phyloP scores from a whole-genome alignment of 768 basidiomycete species.

The Hypsizygus marmoreus region DNA sequence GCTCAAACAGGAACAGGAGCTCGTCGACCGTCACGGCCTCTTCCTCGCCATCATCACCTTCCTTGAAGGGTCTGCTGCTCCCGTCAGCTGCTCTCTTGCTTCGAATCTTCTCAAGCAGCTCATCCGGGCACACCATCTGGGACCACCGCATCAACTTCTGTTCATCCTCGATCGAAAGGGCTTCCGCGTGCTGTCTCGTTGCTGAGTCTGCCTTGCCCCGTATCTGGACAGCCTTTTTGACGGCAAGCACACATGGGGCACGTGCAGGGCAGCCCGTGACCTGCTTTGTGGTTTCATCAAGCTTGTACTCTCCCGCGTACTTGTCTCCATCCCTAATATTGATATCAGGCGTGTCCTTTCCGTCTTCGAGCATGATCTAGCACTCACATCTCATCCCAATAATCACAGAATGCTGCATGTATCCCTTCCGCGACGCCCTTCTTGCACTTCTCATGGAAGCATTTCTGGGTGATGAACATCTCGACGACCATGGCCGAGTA shows the following conservation, averaged over 20 bases:
- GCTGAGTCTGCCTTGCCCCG: constrained; percentile 20
- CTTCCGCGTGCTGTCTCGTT: constrained; percentile 30
- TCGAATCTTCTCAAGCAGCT: constrained; percentile 1
- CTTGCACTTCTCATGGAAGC: neutral
- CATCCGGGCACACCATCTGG: constrained; percentile 16
- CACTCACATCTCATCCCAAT: constrained; percentile 9
- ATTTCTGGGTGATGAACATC: constrained; percentile 3
- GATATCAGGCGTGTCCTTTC: neutral
- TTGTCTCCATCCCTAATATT: constrained; percentile 5
- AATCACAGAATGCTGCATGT: constrained; percentile 1
- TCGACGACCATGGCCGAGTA: constrained; percentile 1
- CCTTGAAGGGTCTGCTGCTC: too few species aligned
- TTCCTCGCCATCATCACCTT: neutral
- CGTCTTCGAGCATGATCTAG: neutral
- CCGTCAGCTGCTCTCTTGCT: too few species aligned
- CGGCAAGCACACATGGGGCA: constrained; percentile 19
- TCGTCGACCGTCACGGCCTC: constrained; percentile 4
- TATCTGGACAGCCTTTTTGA: constrained; percentile 27
- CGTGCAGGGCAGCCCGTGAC: constrained; percentile 32
- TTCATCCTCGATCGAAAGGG: constrained; percentile 34
- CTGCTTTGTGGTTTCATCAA: constrained; percentile 19
- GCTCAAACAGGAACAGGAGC: constrained; percentile 19
- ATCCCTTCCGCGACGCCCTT: neutral
- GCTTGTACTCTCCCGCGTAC: constrained; percentile 27
- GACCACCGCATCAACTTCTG: constrained; percentile 28